phyloP scores from a whole-genome alignment of 495 filamentous ascomycete species.

The Clohesyomyces aquaticus region DNA sequence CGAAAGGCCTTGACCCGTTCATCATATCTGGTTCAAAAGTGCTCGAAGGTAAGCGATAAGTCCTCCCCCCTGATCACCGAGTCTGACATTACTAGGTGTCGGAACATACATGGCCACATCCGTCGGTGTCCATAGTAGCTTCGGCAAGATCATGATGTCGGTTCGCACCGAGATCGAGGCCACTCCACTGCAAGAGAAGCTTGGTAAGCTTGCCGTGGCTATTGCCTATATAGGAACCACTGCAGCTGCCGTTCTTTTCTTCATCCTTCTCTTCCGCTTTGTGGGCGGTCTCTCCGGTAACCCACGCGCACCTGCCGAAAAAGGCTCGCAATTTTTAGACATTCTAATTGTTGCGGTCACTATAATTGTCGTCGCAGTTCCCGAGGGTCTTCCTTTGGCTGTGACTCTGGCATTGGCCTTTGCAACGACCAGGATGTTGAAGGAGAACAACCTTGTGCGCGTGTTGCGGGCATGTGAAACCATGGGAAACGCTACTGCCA shows the following conservation, averaged over 20 bases:
- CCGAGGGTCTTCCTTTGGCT: slow-evolving; percentile 91
- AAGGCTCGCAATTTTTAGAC: slow-evolving; percentile 84
- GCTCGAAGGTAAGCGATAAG: too few species aligned
- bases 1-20: slow-evolving; percentile 89
- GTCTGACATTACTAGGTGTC: too few species aligned
- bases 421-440: slow-evolving; percentile 92
- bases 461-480: slow-evolving; percentile 91
- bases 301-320: slow-evolving; percentile 61
- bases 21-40: slow-evolving; percentile 92
- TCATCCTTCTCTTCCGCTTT: slow-evolving; percentile 92
- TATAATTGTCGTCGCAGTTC: slow-evolving; percentile 92
- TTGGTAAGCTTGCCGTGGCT: slow-evolving; percentile 86
- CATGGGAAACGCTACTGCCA: slow-evolving; percentile 95
- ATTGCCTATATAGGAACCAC: slow-evolving; percentile 90
- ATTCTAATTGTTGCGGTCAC: slow-evolving; percentile 96
- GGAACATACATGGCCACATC: slow-evolving; percentile 67
- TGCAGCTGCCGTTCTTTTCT: slow-evolving; percentile 80
- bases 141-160: slow-evolving; percentile 93
- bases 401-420: slow-evolving; percentile 93
- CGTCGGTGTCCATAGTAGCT: slow-evolving; percentile 80
- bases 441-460: slow-evolving; percentile 92
- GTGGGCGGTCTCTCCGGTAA: slow-evolving; percentile 67
- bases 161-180: slow-evolving; percentile 87
- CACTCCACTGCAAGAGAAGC: slow-evolving; percentile 88
- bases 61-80: too few species aligned